Evolutionary conservation across 75 land plant species (phyloP), one percentile per base, ranked within the genome.

Genomic region (Chamaecyparis obtusa): DNA sequence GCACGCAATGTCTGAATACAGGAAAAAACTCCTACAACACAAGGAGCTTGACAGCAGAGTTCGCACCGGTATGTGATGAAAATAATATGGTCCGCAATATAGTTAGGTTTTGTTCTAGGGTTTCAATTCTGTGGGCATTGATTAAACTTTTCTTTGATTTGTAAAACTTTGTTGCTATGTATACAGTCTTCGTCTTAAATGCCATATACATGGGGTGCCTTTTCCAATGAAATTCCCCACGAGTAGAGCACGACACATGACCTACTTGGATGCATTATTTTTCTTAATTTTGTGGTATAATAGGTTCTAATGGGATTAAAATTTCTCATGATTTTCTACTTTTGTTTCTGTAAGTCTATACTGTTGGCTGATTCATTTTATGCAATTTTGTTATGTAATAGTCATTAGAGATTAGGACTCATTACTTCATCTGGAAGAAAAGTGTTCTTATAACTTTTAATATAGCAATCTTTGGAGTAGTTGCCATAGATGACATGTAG

Each of bases 21-120:
- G 98, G 15, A 95, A 93, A 90, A 96, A 95, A 87, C 93, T 94
- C 46, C 84, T 96, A 27, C 92, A 89, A 74, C 94, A 92, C 84
- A 94, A 95, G 87, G 98, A 96, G 84, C 91, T 94, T 81, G 95
- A 96, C 10, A 86, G 95, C 84, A 85, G 97, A 57, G 91, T 91
- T 37, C 89, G 94, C 21, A 86, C 91, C 43, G 85, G 97, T 95
- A 60, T 43, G 87, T 39, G n/a, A 76, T 32, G 33, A 27, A 39
- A 21, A 76, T 13, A 14, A 2, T 48, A n/a, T 85, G 46, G 56
- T 9, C 44, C 35, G 15, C 39, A 39, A 36, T 46, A 86, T 85
- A 27, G 57, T 21, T 85, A 43, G 33, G 64, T 57, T 57, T 54
- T 54, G 69, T 64, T 33, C 33, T 77, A 71, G 49, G 43, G 79